Conservation (phyloP, 495 filamentous ascomycete genomes). For the Venustampulla echinocandica region DNA sequence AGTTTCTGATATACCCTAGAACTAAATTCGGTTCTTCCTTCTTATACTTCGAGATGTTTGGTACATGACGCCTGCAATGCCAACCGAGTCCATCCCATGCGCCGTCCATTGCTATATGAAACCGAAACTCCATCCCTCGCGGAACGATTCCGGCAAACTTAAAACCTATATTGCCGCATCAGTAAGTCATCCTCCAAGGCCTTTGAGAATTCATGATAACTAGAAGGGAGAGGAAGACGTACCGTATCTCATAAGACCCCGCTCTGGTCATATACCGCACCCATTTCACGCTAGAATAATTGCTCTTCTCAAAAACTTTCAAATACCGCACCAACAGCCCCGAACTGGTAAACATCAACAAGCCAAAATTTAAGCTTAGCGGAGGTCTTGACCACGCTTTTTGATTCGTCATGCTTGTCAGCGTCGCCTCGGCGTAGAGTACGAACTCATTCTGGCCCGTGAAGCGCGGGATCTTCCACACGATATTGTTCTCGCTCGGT, state of each 20-base stretch:
- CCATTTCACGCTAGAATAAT: constrained; percentile 98
- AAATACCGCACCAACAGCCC: constrained; percentile 89
- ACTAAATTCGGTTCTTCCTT: too few relatives aligned
- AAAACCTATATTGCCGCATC: too few relatives aligned
- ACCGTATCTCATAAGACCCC: constrained; percentile 73
- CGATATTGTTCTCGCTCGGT: constrained; percentile 93
- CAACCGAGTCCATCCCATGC: too few relatives aligned
- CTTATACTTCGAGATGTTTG: too few relatives aligned
- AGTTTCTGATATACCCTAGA: too few relatives aligned
- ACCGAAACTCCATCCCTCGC: too few relatives aligned
- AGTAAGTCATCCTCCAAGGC: too few relatives aligned
- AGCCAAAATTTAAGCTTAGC: constrained; percentile 78
- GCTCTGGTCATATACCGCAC: constrained; percentile 98
- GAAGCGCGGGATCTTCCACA: constrained; percentile 98
- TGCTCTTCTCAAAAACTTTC: constrained; percentile 99
- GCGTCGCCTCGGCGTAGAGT: constrained; percentile 82
- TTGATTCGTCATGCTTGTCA: constrained; percentile 97
- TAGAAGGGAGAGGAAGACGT: neutral
- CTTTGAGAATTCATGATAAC: too few relatives aligned
- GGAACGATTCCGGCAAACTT: too few relatives aligned
- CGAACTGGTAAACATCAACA: constrained; percentile 96
- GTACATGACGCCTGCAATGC: too few relatives aligned
- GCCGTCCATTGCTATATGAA: too few relatives aligned
- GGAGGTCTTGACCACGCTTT: constrained; percentile 96
- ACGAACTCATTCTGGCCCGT: constrained; percentile 93